phyloP scores from a whole-genome alignment of 345 rosid species.

The Eucalyptus urophylla region DNA sequence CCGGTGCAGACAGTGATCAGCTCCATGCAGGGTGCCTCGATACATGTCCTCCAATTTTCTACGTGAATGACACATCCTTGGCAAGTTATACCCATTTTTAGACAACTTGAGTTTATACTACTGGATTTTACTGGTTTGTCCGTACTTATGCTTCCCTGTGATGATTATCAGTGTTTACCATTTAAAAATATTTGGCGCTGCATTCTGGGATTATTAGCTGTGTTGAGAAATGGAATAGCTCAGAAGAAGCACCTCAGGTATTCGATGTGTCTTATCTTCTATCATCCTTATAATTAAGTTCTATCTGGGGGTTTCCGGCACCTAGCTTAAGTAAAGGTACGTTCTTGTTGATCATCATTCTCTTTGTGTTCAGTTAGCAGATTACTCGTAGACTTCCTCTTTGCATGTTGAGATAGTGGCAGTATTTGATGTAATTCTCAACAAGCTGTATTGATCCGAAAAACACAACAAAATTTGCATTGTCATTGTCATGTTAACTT shows the following conservation, averaged over 20 bases:
- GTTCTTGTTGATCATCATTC: not conserved
- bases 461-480: not conserved
- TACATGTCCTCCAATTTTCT: conserved; percentile 85
- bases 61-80: conserved; percentile 93
- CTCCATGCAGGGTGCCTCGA: conserved; percentile 96
- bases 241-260: conserved; percentile 72
- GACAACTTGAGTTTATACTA: not conserved
- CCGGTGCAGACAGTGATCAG: conserved; percentile 90
- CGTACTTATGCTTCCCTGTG: not conserved
- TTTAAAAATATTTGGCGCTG: not conserved
- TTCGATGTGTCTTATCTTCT: not conserved
- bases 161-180: not conserved
- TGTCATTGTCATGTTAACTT: not conserved
- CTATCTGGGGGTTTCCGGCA: not conserved
- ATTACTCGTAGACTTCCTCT: not conserved
- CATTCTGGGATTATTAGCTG: conserved; percentile 57
- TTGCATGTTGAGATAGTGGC: not conserved
- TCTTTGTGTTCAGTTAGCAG: not conserved
- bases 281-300: not conserved
- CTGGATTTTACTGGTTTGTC: not conserved
- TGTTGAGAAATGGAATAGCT: conserved; percentile 67
- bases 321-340: not conserved
- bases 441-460: not conserved
- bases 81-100: conserved; percentile 9
- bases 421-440: not conserved